A percentile compares a stretch with the other conserved stretches of the same genome.
Evolutionary conservation across 768 basidiomycete genomes (phyloP).

Genomic region (Auricularia sp.): DNA sequence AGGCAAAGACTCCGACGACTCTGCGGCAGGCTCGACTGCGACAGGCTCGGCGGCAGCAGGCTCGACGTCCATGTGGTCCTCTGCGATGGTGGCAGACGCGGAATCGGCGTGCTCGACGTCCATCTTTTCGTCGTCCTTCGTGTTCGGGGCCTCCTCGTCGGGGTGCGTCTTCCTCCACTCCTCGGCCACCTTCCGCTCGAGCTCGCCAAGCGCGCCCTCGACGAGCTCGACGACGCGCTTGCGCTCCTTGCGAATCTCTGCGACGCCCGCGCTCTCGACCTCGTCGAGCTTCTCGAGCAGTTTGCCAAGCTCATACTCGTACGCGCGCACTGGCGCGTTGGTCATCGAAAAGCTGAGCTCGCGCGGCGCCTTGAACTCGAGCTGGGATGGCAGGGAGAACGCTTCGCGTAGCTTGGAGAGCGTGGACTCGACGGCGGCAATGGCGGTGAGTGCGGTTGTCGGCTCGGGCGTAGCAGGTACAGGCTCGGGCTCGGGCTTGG

Average conservation of each 20-base stretch:
- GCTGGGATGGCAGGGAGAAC: slow-evolving; percentile 12
- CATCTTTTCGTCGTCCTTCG: background rate
- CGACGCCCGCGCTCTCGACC: slow-evolving; percentile 53
- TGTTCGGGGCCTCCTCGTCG: slow-evolving; percentile 2
- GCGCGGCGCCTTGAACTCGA: slow-evolving; percentile 3
- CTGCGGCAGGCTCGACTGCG: too few relatives aligned
- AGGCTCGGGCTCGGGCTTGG: background rate
- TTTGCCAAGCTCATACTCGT: slow-evolving; percentile 51
- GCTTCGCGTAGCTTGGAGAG: slow-evolving; percentile 16
- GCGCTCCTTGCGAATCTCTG: slow-evolving; percentile 39
- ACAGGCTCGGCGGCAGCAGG: too few relatives aligned
- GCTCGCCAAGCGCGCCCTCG: slow-evolving; percentile 45
- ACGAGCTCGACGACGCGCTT: slow-evolving; percentile 44
- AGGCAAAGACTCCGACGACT: too few relatives aligned
- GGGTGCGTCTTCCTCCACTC: slow-evolving; percentile 32
- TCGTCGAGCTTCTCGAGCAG: slow-evolving; percentile 59
- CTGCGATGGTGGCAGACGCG: too few relatives aligned
- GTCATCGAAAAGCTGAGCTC: slow-evolving; percentile 46
- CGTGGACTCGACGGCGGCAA: slow-evolving; percentile 9
- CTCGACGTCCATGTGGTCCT: too few relatives aligned
- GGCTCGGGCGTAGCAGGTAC: background rate
- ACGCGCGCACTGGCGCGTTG: slow-evolving; percentile 52
- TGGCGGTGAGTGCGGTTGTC: background rate
- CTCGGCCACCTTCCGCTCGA: slow-evolving; percentile 30
- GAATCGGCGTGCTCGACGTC: background rate